phyloP scores from a whole-genome alignment of 208 protist genomes.

The Jaenimonas drosophilae region DNA sequence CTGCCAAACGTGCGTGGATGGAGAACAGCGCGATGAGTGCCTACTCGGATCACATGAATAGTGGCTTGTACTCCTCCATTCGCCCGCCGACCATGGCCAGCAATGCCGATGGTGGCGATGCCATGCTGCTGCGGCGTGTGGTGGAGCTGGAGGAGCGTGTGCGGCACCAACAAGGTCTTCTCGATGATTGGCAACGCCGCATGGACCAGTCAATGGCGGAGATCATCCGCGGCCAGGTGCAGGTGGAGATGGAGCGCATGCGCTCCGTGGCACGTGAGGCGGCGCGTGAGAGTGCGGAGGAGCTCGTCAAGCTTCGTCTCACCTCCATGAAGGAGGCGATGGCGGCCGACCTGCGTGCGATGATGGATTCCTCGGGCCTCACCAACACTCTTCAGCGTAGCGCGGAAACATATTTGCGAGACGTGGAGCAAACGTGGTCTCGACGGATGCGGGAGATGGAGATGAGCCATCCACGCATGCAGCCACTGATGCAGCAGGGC shows the following conservation, averaged over 20 bases:
- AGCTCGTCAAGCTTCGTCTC: constrained; percentile 45
- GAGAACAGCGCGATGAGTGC: too few species aligned
- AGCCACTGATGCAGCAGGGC: too few species aligned
- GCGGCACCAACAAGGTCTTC: constrained; percentile 24
- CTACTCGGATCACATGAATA: too few species aligned
- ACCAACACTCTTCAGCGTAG: too few species aligned
- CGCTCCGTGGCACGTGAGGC: constrained; percentile 63
- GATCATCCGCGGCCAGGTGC: constrained; percentile 40
- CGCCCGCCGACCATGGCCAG: background rate
- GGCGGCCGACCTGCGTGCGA: background rate
- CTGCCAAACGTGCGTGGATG: background rate
- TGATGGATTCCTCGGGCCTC: too few species aligned
- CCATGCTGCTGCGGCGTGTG: constrained; percentile 18
- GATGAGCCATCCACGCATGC: too few species aligned
- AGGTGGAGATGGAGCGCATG: constrained; percentile 51
- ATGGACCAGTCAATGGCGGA: constrained; percentile 24
- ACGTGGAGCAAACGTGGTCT: too few species aligned
- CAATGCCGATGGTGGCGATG: background rate
- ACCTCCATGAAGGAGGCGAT: constrained; percentile 17
- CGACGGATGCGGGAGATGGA: too few species aligned
- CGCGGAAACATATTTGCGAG: too few species aligned
- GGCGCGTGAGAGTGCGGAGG: constrained; percentile 48
- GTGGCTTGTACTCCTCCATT: background rate
- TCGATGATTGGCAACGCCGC: constrained; percentile 38
- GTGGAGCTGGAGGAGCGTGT: constrained; percentile 36